These are phyloP conservation scores for Salix purpurea DNA, from an alignment of 345 rosid genomes.

Conservation along the genomic window DNA sequence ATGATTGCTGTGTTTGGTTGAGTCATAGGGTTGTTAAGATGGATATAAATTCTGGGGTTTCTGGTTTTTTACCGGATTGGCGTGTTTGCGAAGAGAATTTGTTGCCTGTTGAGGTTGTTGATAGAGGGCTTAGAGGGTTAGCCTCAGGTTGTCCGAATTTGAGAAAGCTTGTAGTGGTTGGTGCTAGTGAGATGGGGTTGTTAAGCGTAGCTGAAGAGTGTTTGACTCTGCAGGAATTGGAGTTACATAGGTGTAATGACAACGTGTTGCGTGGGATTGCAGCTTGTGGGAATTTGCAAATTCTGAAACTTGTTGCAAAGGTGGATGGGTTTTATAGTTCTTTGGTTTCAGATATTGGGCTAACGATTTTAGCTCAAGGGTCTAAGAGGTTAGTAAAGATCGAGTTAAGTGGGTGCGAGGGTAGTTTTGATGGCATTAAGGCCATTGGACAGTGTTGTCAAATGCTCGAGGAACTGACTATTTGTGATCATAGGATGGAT, in stretches of 20 bases:
- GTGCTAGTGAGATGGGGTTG: conserved; percentile 76
- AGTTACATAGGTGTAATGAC: conserved; percentile 46
- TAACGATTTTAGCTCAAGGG: conserved; percentile 89
- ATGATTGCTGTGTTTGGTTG: conserved; percentile 18
- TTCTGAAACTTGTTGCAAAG: conserved; percentile 68
- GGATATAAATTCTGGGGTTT: conserved; percentile 14
- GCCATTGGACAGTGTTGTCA: conserved; percentile 93
- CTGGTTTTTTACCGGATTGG: conserved; percentile 18
- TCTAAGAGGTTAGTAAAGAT: conserved; percentile 87
- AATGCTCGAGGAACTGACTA: conserved; percentile 83
- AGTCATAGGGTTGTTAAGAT: conserved; percentile 15
- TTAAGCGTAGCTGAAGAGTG: conserved; percentile 71
- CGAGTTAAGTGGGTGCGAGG: conserved; percentile 81
- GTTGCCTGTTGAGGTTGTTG: conserved; percentile 48
- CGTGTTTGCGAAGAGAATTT: conserved; percentile 44
- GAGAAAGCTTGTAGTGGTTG: conserved; percentile 58
- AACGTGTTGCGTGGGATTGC: conserved; percentile 57
- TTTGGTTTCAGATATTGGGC: conserved; percentile 76
- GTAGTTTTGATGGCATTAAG: conserved; percentile 90
- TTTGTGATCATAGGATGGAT: conserved; percentile 88
- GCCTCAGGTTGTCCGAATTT: conserved; percentile 45
- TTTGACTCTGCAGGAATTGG: conserved; percentile 67
- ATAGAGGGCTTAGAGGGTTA: conserved; percentile 21
- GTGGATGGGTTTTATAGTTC: conserved; percentile 64
- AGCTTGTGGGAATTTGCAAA: conserved; percentile 77